Evolutionary conservation across 2,329 filamentous ascomycete species (phyloP).

Genomic region (Emericellopsis atlantica): DNA sequence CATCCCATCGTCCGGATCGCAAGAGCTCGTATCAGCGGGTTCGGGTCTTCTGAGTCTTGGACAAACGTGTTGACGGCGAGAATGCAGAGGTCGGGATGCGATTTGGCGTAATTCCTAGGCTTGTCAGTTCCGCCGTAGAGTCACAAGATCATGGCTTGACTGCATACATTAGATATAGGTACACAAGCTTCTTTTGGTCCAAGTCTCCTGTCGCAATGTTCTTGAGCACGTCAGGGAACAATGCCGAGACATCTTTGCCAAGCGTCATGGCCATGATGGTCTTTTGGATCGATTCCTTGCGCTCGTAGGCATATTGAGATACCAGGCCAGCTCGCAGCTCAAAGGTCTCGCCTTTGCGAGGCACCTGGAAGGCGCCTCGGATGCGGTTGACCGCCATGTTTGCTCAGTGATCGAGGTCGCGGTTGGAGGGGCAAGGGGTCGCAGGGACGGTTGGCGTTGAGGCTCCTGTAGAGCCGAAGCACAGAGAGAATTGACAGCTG

Average conservation of each 20-base stretch:
- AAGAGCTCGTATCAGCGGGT: conserved; percentile 85
- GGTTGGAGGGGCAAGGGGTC: conserved; percentile 12
- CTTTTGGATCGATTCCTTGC: conserved; percentile 98
- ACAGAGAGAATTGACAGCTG: too few relatives aligned
- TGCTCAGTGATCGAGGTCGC: conserved; percentile 7
- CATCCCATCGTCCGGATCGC: conserved; percentile 98
- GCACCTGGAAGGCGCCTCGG: conserved; percentile 81
- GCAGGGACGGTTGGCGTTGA: background rate
- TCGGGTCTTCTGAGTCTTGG: conserved; percentile 97
- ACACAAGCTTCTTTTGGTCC: conserved; percentile 99
- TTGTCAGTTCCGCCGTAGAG: background rate
- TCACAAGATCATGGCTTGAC: background rate
- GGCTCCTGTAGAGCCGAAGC: too few relatives aligned
- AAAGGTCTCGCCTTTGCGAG: conserved; percentile 95
- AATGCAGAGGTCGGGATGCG: conserved; percentile 95
- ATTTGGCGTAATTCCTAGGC: conserved; percentile 94
- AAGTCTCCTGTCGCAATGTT: conserved; percentile 92
- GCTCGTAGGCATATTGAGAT: conserved; percentile 98
- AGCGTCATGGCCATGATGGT: conserved; percentile 99
- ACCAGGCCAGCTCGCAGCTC: conserved; percentile 91
- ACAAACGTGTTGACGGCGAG: conserved; percentile 98
- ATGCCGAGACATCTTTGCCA: conserved; percentile 92
- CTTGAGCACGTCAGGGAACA: conserved; percentile 96
- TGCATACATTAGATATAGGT: conserved; percentile 86
- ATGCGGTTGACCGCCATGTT: conserved; percentile 94